Conservation (phyloP, 805 yeast species). For the Candida chilensis region DNA sequence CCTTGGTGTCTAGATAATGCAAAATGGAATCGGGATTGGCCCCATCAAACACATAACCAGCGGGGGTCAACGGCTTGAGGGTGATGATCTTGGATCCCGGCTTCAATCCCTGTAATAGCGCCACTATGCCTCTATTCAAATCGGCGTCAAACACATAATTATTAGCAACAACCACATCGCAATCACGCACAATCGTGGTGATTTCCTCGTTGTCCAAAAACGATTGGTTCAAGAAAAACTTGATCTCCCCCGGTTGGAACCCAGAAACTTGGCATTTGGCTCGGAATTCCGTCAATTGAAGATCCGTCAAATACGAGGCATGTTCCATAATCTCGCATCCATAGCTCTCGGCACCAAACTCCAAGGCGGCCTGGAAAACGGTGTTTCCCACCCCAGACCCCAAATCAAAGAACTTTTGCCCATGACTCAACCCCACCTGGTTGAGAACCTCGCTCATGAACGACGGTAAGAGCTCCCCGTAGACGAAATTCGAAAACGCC, state of each 20-base stretch:
- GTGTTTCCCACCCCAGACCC: slow-evolving; percentile 97
- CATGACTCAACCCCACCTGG: slow-evolving; percentile 47
- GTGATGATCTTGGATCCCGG: slow-evolving; percentile 76
- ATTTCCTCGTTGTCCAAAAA: slow-evolving; percentile 63
- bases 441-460: slow-evolving; percentile 55
- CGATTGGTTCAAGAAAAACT: slow-evolving; percentile 57
- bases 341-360: slow-evolving; percentile 74
- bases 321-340: slow-evolving; percentile 88
- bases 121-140: slow-evolving; percentile 59
- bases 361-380: slow-evolving; percentile 80
- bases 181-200: slow-evolving; percentile 38
- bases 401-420: slow-evolving; percentile 69
- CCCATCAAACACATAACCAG: slow-evolving; percentile 56
- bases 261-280: slow-evolving; percentile 59
- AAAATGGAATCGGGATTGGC: slow-evolving; percentile 31
- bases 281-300: slow-evolving; percentile 50
- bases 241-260: slow-evolving; percentile 42
- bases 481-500: slow-evolving; percentile 85
- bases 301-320: slow-evolving; percentile 60
- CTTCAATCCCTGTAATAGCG: slow-evolving; percentile 51
- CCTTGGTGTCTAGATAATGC: neutral
- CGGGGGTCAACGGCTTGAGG: slow-evolving; percentile 70
- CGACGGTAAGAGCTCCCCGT: slow-evolving; percentile 81
- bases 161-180: slow-evolving; percentile 72
- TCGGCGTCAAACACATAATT: slow-evolving; percentile 78